Evolutionary conservation across 768 basidiomycete genomes (phyloP).

Genomic region (Vararia minispora): DNA sequence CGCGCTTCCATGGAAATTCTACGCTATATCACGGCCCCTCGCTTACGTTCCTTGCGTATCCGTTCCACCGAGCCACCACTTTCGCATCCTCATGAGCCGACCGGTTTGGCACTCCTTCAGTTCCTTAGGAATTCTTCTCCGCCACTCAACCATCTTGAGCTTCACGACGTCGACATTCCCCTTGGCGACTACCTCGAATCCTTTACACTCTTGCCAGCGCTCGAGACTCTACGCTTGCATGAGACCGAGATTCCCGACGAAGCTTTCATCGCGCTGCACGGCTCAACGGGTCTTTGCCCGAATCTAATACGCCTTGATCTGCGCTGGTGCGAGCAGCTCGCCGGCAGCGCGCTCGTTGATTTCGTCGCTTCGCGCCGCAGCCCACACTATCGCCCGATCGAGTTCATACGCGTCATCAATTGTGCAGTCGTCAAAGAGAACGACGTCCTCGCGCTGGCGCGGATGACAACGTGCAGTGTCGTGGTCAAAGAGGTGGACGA

Average conservation of each 20-base stretch:
- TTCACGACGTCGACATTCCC: constrained; percentile 37
- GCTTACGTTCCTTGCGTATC: constrained; percentile 28
- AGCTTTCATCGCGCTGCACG: constrained; percentile 27
- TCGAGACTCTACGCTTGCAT: constrained; percentile 43
- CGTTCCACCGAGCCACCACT: constrained; percentile 26
- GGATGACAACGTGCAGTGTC: constrained; percentile 35
- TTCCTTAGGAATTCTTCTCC: constrained; percentile 22
- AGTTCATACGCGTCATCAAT: constrained; percentile 40
- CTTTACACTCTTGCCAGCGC: constrained; percentile 25
- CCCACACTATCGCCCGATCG: constrained; percentile 29
- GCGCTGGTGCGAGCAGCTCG: constrained; percentile 48
- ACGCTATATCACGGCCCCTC: constrained; percentile 22
- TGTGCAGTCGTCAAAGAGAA: constrained; percentile 45
- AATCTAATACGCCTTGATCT: constrained; percentile 38
- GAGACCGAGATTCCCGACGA: constrained; percentile 45
- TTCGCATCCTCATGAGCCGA: constrained; percentile 22
- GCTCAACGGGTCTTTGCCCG: constrained; percentile 33
- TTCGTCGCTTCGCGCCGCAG: constrained; percentile 36
- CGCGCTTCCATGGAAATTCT: constrained; percentile 22
- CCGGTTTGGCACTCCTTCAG: constrained; percentile 19
- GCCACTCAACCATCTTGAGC: constrained; percentile 30
- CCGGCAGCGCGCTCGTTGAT: constrained; percentile 37
- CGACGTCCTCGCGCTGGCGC: constrained; percentile 40
- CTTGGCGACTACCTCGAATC: constrained; percentile 25
- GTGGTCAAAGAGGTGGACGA: constrained; percentile 30